Conservation (phyloP, 192 early-diverging fungal genomes). For the Obelidium mucronatum region DNA sequence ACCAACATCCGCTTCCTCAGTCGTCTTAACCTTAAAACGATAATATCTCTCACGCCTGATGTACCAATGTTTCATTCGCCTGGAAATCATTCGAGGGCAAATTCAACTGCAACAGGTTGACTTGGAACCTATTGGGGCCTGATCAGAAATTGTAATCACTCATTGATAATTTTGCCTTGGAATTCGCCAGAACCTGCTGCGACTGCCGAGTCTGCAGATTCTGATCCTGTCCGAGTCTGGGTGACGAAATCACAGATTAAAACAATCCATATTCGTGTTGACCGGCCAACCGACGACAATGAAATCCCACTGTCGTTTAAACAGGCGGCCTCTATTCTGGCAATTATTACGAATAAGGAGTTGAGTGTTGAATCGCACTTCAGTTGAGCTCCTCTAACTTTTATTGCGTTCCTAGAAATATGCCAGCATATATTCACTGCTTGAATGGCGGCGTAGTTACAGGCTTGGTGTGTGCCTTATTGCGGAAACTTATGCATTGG, state of each 20-base stretch:
- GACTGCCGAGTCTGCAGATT: background rate
- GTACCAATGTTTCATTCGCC: conserved; percentile 64
- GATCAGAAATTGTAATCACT: conserved; percentile 32
- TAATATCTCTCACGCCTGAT: conserved; percentile 86
- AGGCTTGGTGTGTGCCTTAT: conserved; percentile 80
- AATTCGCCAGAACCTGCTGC: background rate
- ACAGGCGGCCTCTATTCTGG: conserved; percentile 63
- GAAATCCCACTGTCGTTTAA: conserved; percentile 84
- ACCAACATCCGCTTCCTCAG: conserved; percentile 86
- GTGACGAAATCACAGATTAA: conserved; percentile 63
- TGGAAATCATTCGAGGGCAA: conserved; percentile 53
- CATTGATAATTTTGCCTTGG: conserved; percentile 26
- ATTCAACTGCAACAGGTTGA: background rate
- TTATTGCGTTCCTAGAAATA: conserved; percentile 36
- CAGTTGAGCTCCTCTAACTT: background rate
- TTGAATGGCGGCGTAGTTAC: conserved; percentile 89
- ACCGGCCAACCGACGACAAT: conserved; percentile 80
- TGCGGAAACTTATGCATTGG: conserved; percentile 94
- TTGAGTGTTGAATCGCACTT: background rate
- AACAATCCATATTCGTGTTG: conserved; percentile 73
- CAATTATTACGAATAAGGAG: conserved; percentile 77
- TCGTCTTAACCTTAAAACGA: conserved; percentile 74
- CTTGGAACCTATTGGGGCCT: background rate
- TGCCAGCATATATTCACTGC: conserved; percentile 91
- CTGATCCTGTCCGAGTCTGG: conserved; percentile 18